Evolutionary conservation across 805 yeast genomes (phyloP), one percentile per base, ranked within the genome.

Genomic region (Metschnikowia similis): DNA sequence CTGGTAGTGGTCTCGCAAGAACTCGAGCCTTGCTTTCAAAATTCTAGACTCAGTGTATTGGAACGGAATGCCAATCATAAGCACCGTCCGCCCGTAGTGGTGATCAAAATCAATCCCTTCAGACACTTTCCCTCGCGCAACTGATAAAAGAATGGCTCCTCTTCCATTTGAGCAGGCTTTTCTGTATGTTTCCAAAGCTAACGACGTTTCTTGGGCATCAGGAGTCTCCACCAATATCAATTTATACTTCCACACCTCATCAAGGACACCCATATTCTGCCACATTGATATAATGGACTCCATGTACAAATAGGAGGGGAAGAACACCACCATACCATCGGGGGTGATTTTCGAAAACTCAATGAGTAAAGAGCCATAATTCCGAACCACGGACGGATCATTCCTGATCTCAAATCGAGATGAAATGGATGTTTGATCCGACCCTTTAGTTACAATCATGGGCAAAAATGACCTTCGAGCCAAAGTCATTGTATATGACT

Each of bases 21-120:
- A 94, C 68, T 94, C 99, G 41, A 94, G 73, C 46, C 99, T 79
- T 0, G 99, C 99, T 60, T 94, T 94, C 60, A 94, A 74, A 56
- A 94, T 94, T 62, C 98, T 83, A 4, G 97, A 91, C 65, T 94
- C 99, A 0, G 99, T 94, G 67, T 94, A 94, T 76, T 94, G 99
- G 77, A 94, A 94, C 0, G 99, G 99, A 56, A 94, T 96, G 56
- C 99, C 99, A 68, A 94, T 92, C 97, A 94, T 92, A 53, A 94
- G 75, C 53, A 94, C 99, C 0, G 98, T 89, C 62, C 99, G 81
- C 11, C 99, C 99, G 66, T 87, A 94, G 56, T 94, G 99, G 66
- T 94, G 97, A 65, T 94, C 98, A 72, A 94, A 94, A 89, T 94
- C 99, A 58, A 94, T 94, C 53, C 99, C 99, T 69, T 94, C 99